These are phyloP conservation scores for Globisporangium cederbergense DNA, from an alignment of 352 stramenopile species.

Conservation along the genomic window DNA sequence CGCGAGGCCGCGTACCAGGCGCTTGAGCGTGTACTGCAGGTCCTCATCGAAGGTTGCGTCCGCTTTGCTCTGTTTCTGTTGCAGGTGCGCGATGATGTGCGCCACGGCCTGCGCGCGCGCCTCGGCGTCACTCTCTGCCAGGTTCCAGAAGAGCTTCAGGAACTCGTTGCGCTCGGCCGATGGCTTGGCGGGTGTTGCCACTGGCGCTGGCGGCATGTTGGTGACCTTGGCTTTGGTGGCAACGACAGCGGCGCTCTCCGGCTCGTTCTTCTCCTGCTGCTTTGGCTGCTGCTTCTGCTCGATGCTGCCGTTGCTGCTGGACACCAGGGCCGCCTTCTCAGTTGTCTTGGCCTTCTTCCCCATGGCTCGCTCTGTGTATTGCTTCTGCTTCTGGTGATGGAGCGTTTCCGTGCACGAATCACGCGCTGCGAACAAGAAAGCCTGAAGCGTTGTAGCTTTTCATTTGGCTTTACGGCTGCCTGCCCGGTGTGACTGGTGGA, in stretches of 20 bases:
- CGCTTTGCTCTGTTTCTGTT: slow-evolving; percentile 25
- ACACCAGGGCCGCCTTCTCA: neutral
- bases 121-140: slow-evolving; percentile 69
- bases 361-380: slow-evolving; percentile 10
- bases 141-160: slow-evolving; percentile 87
- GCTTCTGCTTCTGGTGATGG: slow-evolving; percentile 3
- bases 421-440: slow-evolving; percentile 4
- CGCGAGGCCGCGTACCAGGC: slow-evolving; percentile 85
- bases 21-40: slow-evolving; percentile 89
- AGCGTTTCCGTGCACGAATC: neutral
- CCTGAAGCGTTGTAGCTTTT: slow-evolving; percentile 20
- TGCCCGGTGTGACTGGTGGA: slow-evolving; percentile 14
- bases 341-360: slow-evolving; percentile 19
- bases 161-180: slow-evolving; percentile 54
- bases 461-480: neutral
- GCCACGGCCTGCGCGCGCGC: slow-evolving; percentile 58
- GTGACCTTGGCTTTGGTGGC: neutral
- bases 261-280: neutral
- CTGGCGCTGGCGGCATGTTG: slow-evolving; percentile 1
- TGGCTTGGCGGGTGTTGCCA: slow-evolving; percentile 10
- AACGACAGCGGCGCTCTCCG: neutral
- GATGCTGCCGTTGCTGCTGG: neutral
- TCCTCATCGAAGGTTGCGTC: slow-evolving; percentile 36
- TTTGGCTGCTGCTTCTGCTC: slow-evolving; percentile 1
- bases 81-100: slow-evolving; percentile 50